These are phyloP conservation scores for Gossypium schwendimanii DNA, from an alignment of 441 rosid genomes.

Conservation along the genomic window DNA sequence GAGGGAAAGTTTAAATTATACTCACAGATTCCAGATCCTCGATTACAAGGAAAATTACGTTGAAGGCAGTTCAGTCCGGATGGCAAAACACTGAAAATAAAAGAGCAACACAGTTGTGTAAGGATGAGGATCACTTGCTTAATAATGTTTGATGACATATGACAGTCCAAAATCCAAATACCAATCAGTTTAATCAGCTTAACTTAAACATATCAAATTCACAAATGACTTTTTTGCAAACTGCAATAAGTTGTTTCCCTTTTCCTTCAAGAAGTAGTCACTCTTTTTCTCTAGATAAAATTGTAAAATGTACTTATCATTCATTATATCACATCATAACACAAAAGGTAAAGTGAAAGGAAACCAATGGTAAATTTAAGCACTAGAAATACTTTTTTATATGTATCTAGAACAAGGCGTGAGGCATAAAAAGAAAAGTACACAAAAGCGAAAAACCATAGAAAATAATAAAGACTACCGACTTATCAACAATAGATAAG, in stretches of 20 bases:
- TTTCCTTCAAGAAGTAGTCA: not conserved
- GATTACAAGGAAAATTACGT: conserved; percentile 43
- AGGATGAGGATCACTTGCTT: not conserved
- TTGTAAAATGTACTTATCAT: not conserved
- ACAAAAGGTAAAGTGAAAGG: not conserved
- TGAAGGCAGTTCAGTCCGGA: conserved; percentile 62
- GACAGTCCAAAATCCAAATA: not conserved
- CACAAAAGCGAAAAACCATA: not conserved
- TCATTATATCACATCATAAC: not conserved
- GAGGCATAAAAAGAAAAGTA: not conserved
- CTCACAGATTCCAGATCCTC: conserved; percentile 42
- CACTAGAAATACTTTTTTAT: not conserved
- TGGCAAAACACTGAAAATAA: conserved; percentile 11
- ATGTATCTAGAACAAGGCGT: not conserved
- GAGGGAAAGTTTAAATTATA: not conserved
- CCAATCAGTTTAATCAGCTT: not conserved
- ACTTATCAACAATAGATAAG: not conserved
- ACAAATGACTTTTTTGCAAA: not conserved
- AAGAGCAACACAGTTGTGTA: not conserved
- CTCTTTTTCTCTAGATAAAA: not conserved
- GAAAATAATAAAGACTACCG: not conserved
- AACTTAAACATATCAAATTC: not conserved
- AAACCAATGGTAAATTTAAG: not conserved
- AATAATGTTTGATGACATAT: not conserved
- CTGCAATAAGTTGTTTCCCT: not conserved